Base-by-base conservation (phyloP, 768 basidiomycete species). In the Kockovaella imperatae region DNA sequence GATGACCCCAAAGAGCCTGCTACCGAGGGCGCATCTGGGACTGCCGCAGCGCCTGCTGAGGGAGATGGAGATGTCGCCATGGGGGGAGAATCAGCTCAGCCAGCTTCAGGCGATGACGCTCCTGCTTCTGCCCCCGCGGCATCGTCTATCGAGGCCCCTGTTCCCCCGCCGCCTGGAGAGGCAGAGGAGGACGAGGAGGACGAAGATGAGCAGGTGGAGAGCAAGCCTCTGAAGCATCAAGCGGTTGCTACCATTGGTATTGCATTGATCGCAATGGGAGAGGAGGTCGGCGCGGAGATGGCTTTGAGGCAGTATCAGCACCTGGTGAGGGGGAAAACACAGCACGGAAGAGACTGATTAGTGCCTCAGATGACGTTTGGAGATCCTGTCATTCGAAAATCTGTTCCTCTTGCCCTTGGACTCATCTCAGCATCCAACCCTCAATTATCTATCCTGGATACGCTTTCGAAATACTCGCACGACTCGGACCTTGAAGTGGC, bases 281-380 rank as follows among this genome's bases (percentile, higher is more conserved):
- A 99, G 73, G 93, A 97, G 20, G 82, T 96, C 40, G 95, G 95
- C 40, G 83, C 90, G 1, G 88, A 97, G 71, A 97, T 99, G 95
- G 83, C 86, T n/a, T 73, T 97, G 60, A 76, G 95, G 56, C 88
- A 91, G 60, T 93, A 97, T 76, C 95, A 96, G 72, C 95, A 99
- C 68, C 76, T 99, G 45, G 91, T 93, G 56, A 59, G 82, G n/a
- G n/a, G n/a, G n/a, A 74, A 3, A 21, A 20, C 26, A 14, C 5
- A 21, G 24, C 15, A 28, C 35, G 17, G 20, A 20, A 39, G 45
- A n/a, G n/a, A n/a, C 61, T 71, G 14, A 73, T 47, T 18, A 36
- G 4, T 6, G 17, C 18, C 29, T n/a, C 55, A 95, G 91, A 99
- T 99, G 95, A 89, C 91, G 69, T 97, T 96, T 56, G 95, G 93